Base-by-base conservation (phyloP, 2,329 filamentous ascomycete species). In the Diaporthe destruens region DNA sequence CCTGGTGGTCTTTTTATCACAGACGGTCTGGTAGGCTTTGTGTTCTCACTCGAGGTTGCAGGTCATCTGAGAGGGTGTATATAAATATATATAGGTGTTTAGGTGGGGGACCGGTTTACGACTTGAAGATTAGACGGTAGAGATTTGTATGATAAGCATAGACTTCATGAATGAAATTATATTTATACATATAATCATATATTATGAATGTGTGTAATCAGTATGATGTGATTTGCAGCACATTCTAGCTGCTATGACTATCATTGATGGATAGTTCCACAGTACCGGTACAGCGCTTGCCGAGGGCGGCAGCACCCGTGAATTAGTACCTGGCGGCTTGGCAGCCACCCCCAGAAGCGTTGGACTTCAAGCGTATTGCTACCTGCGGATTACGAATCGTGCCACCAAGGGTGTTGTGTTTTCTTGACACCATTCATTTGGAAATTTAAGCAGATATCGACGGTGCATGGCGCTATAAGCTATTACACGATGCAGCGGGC, bases 31-130 rank as follows among this genome's bases (percentile, higher is more conserved):
- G 61, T 39, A 53, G 18, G n/a, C 7, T 23, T 66, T 18, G 23
- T 25, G 8, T 32, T 32, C 8, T 47, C 44, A 51, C 61, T 49
- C n/a, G 12, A 53, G 47, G 61, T 53, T 66, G 61, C 61, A 39
- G 44, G 61, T 23, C 47, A 66, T 39, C 47, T 3, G 4, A 53
- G 47, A 39, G 32, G 23, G 16, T 11, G 5, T 42, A 18, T 42
- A 6, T 42, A 42, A 5, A 42, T 6, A 42, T 42, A 42, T 18
- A 16, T 42, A 42, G 39, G 39, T 23, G n/a, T 18, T 25, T 36
- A 14, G 44, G 61, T 61, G 16, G 47, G 5, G 16, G 7, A 34
- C 7, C 36, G 32, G 12, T 34, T 66, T 18, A 25, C 18, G 32
- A 66, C 47, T 23, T 36, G 49, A 12, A 65, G 18, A 25, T 11